Base-by-base conservation (phyloP, 139 green algal species). In the Micractinium sp. region DNA sequence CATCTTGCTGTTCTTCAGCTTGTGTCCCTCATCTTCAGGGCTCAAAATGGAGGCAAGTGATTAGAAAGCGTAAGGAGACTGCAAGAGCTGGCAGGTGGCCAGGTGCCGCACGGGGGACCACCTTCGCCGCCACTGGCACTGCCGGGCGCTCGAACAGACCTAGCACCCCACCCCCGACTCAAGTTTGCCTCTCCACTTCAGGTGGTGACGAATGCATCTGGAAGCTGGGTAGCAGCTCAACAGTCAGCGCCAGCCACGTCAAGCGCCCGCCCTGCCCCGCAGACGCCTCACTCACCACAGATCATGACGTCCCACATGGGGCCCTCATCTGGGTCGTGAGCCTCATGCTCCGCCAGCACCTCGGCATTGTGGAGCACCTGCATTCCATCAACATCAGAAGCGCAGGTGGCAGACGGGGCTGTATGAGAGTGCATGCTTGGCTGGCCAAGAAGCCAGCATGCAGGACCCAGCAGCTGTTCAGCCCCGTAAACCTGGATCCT, bases 1-100 rank as follows among this genome's bases (percentile, higher is more conserved):
- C 85, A 94, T 98, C 53, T 94, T 95, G 1, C 94, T 93, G 88
- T 99, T 99, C 93, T 99, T 99, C 27, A 98, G 89, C 89, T 96
- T 95, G 92, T 98, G 96, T 36, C 94, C 96, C 92, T 96, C 85
- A 20, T 82, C 85, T 87, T 61, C 39, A 66, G 9, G 56, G 61
- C 61, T 63, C 47, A 27, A 20, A 16, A 14, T n/a, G n/a, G 13
- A 9, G 35, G 27, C 61, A 2, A 35, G 39, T 22, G 27, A 41
- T 39, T 35, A 3, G 33, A 23, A 81, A 41, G 74, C 27, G 29
- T 81, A 3, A 81, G 74, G 23, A 53, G 18, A 9, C 5, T 5
- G 9, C 9, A 9, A 56, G 47, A 56, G 47, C 7, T 9, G 47
- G 47, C 47, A 56, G 5, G 47, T 9, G 47, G 47, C 47, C 47